Base-by-base conservation (phyloP, 2,329 filamentous ascomycete genomes). In the Xylaria arbuscula region DNA sequence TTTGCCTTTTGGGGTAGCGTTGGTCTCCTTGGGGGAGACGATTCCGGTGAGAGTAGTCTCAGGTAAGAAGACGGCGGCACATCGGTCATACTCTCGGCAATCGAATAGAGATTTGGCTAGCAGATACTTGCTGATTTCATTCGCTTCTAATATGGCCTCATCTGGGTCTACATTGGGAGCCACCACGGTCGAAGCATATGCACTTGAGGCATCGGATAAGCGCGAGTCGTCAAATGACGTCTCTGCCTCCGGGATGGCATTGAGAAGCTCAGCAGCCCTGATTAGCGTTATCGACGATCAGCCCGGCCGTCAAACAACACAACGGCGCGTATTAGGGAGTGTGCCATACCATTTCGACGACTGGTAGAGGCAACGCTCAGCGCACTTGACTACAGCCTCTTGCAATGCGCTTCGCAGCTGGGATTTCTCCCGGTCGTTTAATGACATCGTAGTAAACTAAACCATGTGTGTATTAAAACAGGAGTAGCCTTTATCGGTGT, bases 81-180 rank as follows among this genome's bases (percentile, higher is more conserved):
- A 98, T 71, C 96, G 92, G 77, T 98, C 95, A 76, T 91, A 98
- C 79, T 99, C 96, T 73, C 93, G 92, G 75, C 94, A 97, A 80
- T 98, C 95, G 78, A 98, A 98, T 73, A 97, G 91, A 0, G 95
- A 92, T 79, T 98, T 98, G 62, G 96, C 95, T 22, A 98, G 85
- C 2, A 98, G 87, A 78, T 95, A 98, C 76, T 90, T 92, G 80
- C 91, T 90, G 40, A 93, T 84, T 80, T 98, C 95, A 74, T 86
- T 89, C 0, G 90, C 87, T 78, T 98, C 94, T 2, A 97, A 85
- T 0, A 86, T 83, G 11, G 90, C 89, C 83, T 98, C 94, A 66
- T 87, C 85, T 0, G 89, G 87, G 75, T 97, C 92, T 66, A 83
- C 80, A 66, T 90, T 91, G 22, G 84, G 83, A 5, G 85, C 82